A percentile compares a stretch with the other conserved stretches of the same genome.
Evolutionary conservation across 805 yeast genomes (phyloP).

Genomic region (Candida saitoana): DNA sequence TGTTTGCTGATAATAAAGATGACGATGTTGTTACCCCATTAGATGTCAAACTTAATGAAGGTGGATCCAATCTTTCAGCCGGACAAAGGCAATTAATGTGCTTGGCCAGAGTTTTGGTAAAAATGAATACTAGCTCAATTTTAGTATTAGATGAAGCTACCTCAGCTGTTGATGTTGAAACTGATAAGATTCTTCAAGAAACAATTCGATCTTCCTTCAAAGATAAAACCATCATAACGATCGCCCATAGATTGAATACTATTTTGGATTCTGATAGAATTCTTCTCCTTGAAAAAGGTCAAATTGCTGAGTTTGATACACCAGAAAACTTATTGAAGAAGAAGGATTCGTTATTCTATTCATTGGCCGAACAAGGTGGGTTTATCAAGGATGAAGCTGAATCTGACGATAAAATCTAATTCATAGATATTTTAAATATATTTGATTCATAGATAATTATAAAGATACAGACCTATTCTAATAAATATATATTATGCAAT

Average conservation of each 20-base stretch:
- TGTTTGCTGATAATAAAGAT: conserved; percentile 30
- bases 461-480: background rate
- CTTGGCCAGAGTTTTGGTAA: conserved; percentile 71
- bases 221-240: conserved; percentile 74
- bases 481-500: background rate
- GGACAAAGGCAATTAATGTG: conserved; percentile 63
- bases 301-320: conserved; percentile 70
- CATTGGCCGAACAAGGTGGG: conserved; percentile 82
- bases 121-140: conserved; percentile 53
- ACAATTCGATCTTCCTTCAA: conserved; percentile 73
- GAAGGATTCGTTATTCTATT: conserved; percentile 67
- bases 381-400: conserved; percentile 29
- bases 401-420: too few species aligned
- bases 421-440: too few species aligned
- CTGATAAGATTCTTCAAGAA: conserved; percentile 72
- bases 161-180: conserved; percentile 84
- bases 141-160: conserved; percentile 82
- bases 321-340: conserved; percentile 65
- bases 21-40: conserved; percentile 23
- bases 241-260: conserved; percentile 81
- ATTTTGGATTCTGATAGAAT: conserved; percentile 78
- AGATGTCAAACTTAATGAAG: conserved; percentile 39
- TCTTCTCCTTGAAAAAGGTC: conserved; percentile 71
- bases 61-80: conserved; percentile 47
- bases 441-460: too few species aligned